Percentiles rank a stretch among this genome's conserved stretches.
These are phyloP conservation scores for Kazachstania psychrophila DNA, from an alignment of 805 yeast species.

Conservation along the genomic window DNA sequence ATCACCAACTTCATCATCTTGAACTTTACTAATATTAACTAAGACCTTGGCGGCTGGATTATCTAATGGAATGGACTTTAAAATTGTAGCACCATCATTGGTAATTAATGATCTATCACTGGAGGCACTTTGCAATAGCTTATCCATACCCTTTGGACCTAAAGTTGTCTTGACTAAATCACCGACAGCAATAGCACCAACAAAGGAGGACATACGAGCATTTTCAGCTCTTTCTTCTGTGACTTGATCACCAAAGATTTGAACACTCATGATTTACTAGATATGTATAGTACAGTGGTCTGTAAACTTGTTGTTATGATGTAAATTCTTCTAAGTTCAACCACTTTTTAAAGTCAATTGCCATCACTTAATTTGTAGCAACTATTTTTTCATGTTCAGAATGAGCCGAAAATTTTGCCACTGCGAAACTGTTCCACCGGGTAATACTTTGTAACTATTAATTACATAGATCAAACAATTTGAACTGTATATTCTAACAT, in stretches of 20 bases:
- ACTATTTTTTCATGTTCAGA: no score
- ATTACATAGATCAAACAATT: no score
- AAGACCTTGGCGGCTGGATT: slow-evolving; percentile 95
- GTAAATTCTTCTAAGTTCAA: no score
- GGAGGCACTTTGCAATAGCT: slow-evolving; percentile 77
- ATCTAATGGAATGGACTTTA: slow-evolving; percentile 87
- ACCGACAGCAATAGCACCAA: slow-evolving; percentile 98
- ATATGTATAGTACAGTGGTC: background rate
- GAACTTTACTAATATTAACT: slow-evolving; percentile 91
- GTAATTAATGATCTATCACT: slow-evolving; percentile 76
- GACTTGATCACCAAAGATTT: slow-evolving; percentile 94
- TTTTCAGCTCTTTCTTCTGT: slow-evolving; percentile 97
- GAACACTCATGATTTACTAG: slow-evolving; percentile 42
- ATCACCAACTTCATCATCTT: slow-evolving; percentile 97
- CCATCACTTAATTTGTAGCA: no score
- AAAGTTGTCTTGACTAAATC: slow-evolving; percentile 88
- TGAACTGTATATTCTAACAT: no score
- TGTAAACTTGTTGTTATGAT: background rate
- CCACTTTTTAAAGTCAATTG: no score
- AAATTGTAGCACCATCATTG: slow-evolving; percentile 96
- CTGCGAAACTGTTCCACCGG: no score
- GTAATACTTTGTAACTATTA: no score
- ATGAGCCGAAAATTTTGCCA: no score
- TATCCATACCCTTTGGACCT: slow-evolving; percentile 99
- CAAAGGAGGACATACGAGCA: slow-evolving; percentile 94